Base-by-base conservation (phyloP, 805 yeast species). In the Candida mattraensis region DNA sequence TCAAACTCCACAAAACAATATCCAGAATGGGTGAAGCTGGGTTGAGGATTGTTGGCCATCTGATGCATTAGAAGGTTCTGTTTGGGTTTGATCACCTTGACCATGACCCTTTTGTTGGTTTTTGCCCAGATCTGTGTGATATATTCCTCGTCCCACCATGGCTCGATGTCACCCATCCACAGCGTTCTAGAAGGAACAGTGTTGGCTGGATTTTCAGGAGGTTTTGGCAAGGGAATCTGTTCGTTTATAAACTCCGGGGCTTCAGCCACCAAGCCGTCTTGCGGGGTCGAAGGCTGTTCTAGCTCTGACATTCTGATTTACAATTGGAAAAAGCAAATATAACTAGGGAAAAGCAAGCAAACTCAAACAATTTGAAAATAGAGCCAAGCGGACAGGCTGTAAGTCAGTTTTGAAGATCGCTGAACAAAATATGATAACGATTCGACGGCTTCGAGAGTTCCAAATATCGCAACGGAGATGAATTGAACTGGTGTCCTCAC, bases 121-220 rank as follows among this genome's bases (percentile, higher is more conserved):
- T 72, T 62, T 19, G 67, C 66, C 87, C 88, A 83, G 58, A 86
- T 66, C 29, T 76, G 64, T 32, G 69, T 66, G 11, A 76, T 65
- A 16, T 77, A 76, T 3, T 63, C 66, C 54, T 83, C 93, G 53
- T 81, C 87, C 51, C 83, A 75, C 76, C 83, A 76, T 1, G 91
- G 87, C 53, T 84, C 91, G 47, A 84, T 64, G 58, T 84, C 93
- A 8, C 94, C 94, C 94, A 84, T 84, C 94, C 94, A 84, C 20
- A 84, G 63, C 1, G 94, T 84, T 42, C 83, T 70, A 17, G 94
- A 87, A 10, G 72, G 67, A 6, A 59, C 64, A 2, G 72, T 65
- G 28, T 72, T 70, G 3, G 76, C 67, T 3, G 74, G 71, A 27
- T 70, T 67, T 26, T 64, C 61, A 4, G 82, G 81, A 5, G 82